These are phyloP conservation scores for Suillus occidentalis DNA, from an alignment of 768 basidiomycete genomes.

Conservation along the genomic window DNA sequence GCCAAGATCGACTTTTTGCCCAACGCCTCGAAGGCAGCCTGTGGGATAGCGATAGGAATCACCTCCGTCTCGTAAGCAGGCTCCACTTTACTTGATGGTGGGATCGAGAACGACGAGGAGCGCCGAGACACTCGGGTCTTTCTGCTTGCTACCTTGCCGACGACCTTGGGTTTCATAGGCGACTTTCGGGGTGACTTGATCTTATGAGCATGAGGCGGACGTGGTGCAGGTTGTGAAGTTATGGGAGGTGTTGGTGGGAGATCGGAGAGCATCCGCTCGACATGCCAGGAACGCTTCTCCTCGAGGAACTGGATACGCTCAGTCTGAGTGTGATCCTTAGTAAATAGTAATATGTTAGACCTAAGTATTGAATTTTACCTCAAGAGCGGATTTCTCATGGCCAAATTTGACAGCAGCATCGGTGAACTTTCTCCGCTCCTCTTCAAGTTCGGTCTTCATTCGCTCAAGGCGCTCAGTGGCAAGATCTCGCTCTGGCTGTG, in stretches of 20 bases:
- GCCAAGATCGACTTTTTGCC: conserved; percentile 26
- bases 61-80: conserved; percentile 56
- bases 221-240: conserved; percentile 25
- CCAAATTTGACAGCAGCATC: conserved; percentile 63
- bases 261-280: conserved; percentile 60
- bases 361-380: conserved; percentile 45
- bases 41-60: conserved; percentile 30
- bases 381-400: conserved; percentile 61
- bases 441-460: conserved; percentile 57
- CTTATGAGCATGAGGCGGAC: conserved; percentile 23
- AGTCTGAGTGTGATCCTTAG: conserved; percentile 40
- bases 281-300: conserved; percentile 75
- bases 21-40: conserved; percentile 29
- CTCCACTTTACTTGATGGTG: conserved; percentile 35
- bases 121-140: conserved; percentile 49
- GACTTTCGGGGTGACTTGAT: conserved; percentile 44
- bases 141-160: conserved; percentile 47
- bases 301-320: conserved; percentile 62
- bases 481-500: conserved; percentile 50
- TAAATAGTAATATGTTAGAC: conserved; percentile 10
- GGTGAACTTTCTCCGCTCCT: conserved; percentile 63
- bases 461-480: conserved; percentile 54
- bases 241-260: conserved; percentile 45
- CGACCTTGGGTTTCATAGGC: conserved; percentile 44
- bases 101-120: conserved; percentile 41